Evolutionary conservation across 2,329 filamentous ascomycete species (phyloP).

Genomic region (Diaporthe eres): DNA sequence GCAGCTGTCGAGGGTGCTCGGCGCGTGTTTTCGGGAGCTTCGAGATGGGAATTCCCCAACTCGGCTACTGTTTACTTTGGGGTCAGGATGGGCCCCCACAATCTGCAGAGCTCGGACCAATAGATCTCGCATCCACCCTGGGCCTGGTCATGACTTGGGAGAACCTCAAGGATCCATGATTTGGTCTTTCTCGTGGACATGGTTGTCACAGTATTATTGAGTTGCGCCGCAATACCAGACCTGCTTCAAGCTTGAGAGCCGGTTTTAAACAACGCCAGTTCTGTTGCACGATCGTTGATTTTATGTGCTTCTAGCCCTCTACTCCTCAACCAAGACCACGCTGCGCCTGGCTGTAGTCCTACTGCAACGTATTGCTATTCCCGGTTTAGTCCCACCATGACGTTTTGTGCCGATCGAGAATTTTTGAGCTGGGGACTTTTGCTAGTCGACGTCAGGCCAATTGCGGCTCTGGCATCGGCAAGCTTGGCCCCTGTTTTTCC

Average conservation of each 20-base stretch:
- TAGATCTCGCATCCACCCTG: conserved; percentile 7
- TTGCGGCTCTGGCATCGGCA: conserved; percentile 26
- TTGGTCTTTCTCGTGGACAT: background rate
- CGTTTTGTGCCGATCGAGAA: conserved; percentile 7
- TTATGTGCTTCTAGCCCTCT: too few relatives aligned
- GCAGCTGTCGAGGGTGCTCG: conserved; percentile 11
- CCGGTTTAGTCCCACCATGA: conserved; percentile 24
- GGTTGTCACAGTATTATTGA: background rate
- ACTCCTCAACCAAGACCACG: too few relatives aligned
- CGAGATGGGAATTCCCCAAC: conserved; percentile 1
- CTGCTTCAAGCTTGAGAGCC: background rate
- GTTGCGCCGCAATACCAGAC: background rate
- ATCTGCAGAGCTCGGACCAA: conserved; percentile 17
- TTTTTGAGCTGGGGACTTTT: background rate
- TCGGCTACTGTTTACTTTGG: conserved; percentile 31
- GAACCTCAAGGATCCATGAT: background rate
- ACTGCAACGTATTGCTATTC: background rate
- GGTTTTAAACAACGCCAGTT: background rate
- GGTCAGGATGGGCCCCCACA: background rate
- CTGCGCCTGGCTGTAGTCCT: background rate
- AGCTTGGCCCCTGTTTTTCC: conserved; percentile 32
- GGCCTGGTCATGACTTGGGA: background rate
- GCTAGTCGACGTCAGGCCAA: conserved; percentile 33
- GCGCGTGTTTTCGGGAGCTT: conserved; percentile 32
- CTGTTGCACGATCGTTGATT: too few relatives aligned